Evolutionary conservation across 257 asterid species (phyloP).

Genomic region (Osmanthus fragrans): DNA sequence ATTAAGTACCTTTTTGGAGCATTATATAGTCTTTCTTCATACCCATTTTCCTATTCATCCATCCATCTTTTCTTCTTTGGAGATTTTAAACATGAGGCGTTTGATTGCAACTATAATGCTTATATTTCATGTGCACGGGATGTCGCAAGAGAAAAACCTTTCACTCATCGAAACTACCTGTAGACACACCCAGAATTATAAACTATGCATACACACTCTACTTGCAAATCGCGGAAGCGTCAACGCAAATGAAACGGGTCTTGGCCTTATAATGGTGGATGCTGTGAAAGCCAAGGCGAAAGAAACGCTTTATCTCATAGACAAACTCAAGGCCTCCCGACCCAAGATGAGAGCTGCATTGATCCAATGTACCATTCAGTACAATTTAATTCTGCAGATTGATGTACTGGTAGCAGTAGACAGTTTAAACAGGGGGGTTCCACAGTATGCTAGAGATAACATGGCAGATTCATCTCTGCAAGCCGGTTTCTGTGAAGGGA

Average conservation of each 20-base stretch:
- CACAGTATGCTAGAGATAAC: conserved; percentile 58
- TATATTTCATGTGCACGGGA: not conserved
- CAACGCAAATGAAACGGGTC: conserved; percentile 36
- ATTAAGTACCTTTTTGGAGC: too few species aligned
- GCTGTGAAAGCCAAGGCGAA: conserved; percentile 35
- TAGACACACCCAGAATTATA: conserved; percentile 51
- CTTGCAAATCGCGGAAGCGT: conserved; percentile 27
- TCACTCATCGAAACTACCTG: conserved; percentile 48
- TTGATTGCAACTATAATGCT: not conserved
- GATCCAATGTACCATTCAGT: conserved; percentile 30
- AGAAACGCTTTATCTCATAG: conserved; percentile 17
- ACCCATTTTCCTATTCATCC: not conserved
- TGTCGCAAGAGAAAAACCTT: conserved; percentile 23
- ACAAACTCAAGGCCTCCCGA: conserved; percentile 19
- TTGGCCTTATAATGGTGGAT: conserved; percentile 51
- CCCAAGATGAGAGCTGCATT: conserved; percentile 35
- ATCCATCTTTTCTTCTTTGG: not conserved
- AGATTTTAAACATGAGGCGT: not conserved
- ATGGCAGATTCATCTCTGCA: conserved; percentile 59
- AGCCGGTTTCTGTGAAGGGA: conserved; percentile 49
- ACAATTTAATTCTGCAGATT: conserved; percentile 36
- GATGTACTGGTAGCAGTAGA: conserved; percentile 56
- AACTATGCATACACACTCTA: conserved; percentile 52
- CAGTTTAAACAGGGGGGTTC: conserved; percentile 41
- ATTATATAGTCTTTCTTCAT: not conserved